phyloP scores from a whole-genome alignment of 257 asterid genomes.

The Apocynum venetum region DNA sequence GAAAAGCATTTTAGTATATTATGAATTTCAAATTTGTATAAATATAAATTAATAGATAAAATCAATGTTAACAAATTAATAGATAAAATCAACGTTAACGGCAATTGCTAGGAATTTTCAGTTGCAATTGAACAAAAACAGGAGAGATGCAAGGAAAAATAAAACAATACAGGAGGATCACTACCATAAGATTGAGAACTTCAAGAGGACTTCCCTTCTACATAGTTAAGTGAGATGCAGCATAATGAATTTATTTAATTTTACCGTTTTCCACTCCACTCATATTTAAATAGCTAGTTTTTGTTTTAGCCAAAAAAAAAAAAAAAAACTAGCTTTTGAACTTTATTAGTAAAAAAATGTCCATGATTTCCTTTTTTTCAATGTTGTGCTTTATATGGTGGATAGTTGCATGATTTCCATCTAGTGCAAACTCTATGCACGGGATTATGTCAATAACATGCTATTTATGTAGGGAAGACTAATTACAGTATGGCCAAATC shows the following conservation, averaged over 20 bases:
- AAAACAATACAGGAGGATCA: not conserved
- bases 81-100: not conserved
- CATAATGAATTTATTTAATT: not conserved
- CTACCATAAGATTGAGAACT: not conserved
- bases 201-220: not conserved
- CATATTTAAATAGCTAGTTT: not conserved
- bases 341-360: too few species aligned
- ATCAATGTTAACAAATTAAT: not conserved
- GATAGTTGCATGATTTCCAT: not conserved
- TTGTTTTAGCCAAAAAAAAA: not conserved
- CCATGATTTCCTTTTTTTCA: not conserved
- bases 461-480: not conserved
- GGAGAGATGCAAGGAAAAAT: not conserved
- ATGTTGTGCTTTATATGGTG: not conserved
- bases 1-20: not conserved
- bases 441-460: not conserved
- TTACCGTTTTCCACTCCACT: not conserved
- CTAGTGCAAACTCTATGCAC: not conserved
- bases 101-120: not conserved
- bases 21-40: not conserved
- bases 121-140: not conserved
- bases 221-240: not conserved
- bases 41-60: not conserved
- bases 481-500: not conserved
- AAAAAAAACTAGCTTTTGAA: too few species aligned